Evolutionary conservation across 1,284 basidiomycete species (phyloP), one percentile per base, ranked within the genome.

Genomic region (Sanghuangporus sanghuang): DNA sequence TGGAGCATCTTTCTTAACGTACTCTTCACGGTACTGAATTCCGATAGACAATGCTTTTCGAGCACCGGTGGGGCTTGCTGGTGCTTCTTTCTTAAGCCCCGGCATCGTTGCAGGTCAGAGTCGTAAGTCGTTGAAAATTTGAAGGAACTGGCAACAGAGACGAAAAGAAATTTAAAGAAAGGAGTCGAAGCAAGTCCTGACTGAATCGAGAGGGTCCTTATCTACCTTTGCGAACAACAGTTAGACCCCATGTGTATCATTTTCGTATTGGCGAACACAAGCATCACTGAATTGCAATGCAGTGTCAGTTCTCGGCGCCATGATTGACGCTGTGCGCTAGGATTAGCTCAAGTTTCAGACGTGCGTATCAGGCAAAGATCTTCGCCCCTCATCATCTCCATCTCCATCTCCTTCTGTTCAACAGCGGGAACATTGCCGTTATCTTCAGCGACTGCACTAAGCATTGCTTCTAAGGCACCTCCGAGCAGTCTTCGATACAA

Each of bases 11-110:
- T 53, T 39, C 5, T 48, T 32, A 16, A 57, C 35, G 21, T 57
- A 57, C 52, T 12, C 12, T 50, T 48, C 36, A 42, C 55, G 23
- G 63, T 36, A 32, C 62, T 56, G 48, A 27, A 65, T 59, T 7
- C 54, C 64, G 54, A 65, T 65, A 14, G 49, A 59, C 18, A 65
- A 39, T 11, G 64, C 64, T 59, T 65, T 65, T 36, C 55, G 61
- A 3, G 63, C 40, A 21, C 36, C 36, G 3, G 16, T 18, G 59
- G 8, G 6, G 36, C 12, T 35, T 9, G 7, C 52, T 44, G 36
- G 27, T 2, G 16, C 39, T 23, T 38, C 39, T 32, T 23, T 61
- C 5, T 5, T 32, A 18, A 61, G 27, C 3, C 50, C 60, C 32
- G 36, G 50, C 60, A 61, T 61, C 44, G 11, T 35, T 32, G 46